Base-by-base conservation (phyloP, 768 basidiomycete species). In the Gymnopilus dilepis region DNA sequence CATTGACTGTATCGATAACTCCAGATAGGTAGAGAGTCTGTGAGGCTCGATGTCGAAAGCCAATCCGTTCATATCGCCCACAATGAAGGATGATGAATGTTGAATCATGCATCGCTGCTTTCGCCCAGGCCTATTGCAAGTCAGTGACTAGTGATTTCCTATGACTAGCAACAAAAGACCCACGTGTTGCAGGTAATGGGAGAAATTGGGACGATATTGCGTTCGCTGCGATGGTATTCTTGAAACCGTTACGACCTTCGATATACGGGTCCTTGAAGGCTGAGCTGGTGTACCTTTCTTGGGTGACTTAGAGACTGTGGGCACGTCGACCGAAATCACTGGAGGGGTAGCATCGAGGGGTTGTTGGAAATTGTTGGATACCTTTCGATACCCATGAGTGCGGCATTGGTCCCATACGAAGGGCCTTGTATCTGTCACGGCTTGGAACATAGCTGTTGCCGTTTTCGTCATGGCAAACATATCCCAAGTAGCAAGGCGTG, bases 81-180 rank as follows among this genome's bases (percentile, higher is more conserved):
- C 61, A 62, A 33, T 63, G 34, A 26, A 63, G 28, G 31, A 59
- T 30, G 37, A 63, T 48, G 40, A 59, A 63, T 28, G 62, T 63
- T 0, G 57, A 40, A 21, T 63, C 62, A 15, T 42, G 4, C n/a
- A 21, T n/a, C 19, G 58, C 57, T 28, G 56, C 55, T 12, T 38
- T 33, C 5, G 56, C 38, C 61, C 61, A 62, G 4, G 61, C 61
- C 56, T 57, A 11, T 5, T 30, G 19, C 7, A 33, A 12, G 19
- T 48, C 22, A 57, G 28, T 26, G 15, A n/a, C 6, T 34, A 6
- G n/a, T n/a, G n/a, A n/a, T 1, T 24, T 11, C 5, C 30, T n/a
- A 1, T n/a, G 24, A 34, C 6, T 40, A 7, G 26, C 2, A 30
- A 2, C n/a, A 30, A 3, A n/a, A 31, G 6, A 34, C 56, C 24